Evolutionary conservation across 2,329 filamentous ascomycete species (phyloP), one percentile per base, ranked within the genome.

Genomic region (Aspergillus unguis): DNA sequence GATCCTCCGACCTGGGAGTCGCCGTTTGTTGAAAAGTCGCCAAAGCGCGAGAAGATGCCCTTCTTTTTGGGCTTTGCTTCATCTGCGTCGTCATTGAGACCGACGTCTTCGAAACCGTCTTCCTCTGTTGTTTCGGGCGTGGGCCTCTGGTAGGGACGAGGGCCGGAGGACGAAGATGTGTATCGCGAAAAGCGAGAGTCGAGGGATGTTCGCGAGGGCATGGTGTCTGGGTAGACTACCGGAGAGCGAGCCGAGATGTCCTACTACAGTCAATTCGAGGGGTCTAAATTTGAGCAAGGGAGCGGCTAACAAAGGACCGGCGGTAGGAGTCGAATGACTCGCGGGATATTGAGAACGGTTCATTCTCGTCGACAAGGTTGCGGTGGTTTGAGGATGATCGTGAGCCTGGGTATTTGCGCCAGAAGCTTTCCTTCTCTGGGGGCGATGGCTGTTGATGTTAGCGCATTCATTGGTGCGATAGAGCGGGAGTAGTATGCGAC

Each of bases 241-340:
- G 91, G 92, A 36, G 90, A 94, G 58, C 86, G 85, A 36, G 92
- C 92, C 45, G 87, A 92, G 55, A 97, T 95, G 68, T 97, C 92
- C 92, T 95, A 32, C 28, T 28, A n/a, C 5, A 28, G 33, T 27
- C 29, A 31, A 25, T 27, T 40, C 10, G 9, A 8, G 3, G 37
- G 9, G 26, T 25, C 3, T 9, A 23, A 11, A 10, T 25, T 23
- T 5, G 10, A 25, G 5, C 2, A 33, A 52, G 23, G 36, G 55
- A 57, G 31, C 60, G 11, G 38, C 87, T 62, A 81, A 96, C 92
- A 77, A 97, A 97, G 58, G 92, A 96, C 65, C 94, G 85, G 58
- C 94, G 82, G 74, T 97, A 97, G 3, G 92, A 96, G 70, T 97
- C 94, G 67, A 97, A 97, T 2, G 92, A 96, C 75, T 97, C 94